phyloP scores from a whole-genome alignment of 2,329 filamentous ascomycete species.

The Scedosporium dehoogii region DNA sequence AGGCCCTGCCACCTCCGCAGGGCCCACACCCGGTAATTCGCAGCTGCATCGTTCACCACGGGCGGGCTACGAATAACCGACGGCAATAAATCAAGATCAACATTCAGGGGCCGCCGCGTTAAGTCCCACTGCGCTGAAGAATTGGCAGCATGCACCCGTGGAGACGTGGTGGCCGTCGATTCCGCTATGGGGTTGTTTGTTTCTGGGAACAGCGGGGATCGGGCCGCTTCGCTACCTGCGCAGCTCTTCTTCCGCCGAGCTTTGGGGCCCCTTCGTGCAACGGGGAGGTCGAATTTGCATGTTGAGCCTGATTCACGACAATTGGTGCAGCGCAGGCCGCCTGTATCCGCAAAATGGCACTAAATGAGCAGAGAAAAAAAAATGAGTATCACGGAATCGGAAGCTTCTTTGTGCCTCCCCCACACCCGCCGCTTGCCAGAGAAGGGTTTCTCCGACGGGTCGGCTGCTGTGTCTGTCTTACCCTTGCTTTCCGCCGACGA shows the following conservation, averaged over 20 bases:
- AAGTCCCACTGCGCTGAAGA: constrained; percentile 12
- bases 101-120: constrained; percentile 3
- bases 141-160: background rate
- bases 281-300: constrained; percentile 28
- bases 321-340: constrained; percentile 17
- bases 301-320: constrained; percentile 21
- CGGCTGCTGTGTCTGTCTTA: constrained; percentile 10
- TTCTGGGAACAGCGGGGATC: background rate
- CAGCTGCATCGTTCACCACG: constrained; percentile 6
- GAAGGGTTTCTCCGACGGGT: constrained; percentile 9
- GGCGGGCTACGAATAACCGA: constrained; percentile 12
- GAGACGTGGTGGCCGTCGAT: background rate
- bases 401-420: background rate
- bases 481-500: constrained; percentile 26
- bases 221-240: background rate
- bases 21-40: constrained; percentile 11
- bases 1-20: constrained; percentile 20
- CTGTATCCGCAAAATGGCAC: constrained; percentile 18
- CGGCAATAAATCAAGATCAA: constrained; percentile 16
- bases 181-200: background rate
- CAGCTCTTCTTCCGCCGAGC: constrained; percentile 10
- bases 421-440: background rate
- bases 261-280: constrained; percentile 28
- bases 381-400: too few relatives aligned
- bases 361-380: constrained; percentile 7